These are phyloP conservation scores for Alternaria triticina DNA, from an alignment of 2,329 filamentous ascomycete species.

Conservation along the genomic window DNA sequence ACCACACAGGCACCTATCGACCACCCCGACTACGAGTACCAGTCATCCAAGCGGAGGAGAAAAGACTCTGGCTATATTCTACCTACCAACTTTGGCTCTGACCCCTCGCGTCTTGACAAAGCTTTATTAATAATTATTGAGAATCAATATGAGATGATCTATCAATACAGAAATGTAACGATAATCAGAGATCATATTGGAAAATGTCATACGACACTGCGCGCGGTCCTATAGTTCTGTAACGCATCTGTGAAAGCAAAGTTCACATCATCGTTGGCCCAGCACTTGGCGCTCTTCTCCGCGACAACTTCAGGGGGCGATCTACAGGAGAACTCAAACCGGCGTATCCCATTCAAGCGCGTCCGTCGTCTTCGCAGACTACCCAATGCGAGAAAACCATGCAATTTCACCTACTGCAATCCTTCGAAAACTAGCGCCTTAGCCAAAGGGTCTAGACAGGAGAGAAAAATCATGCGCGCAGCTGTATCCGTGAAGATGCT, in stretches of 20 bases:
- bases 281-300: slow-evolving; percentile 6
- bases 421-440: not conserved
- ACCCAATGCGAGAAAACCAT: not conserved
- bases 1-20: no score
- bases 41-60: no score
- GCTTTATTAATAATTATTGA: not conserved
- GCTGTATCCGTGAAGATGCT: not conserved
- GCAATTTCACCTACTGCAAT: not conserved
- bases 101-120: not conserved
- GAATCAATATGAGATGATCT: not conserved
- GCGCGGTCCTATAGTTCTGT: slow-evolving; percentile 4
- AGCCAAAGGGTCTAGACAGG: not conserved
- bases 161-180: not conserved
- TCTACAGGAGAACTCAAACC: slow-evolving; percentile 12
- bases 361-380: not conserved
- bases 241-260: slow-evolving; percentile 1
- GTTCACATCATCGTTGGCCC: slow-evolving; percentile 2
- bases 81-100: no score
- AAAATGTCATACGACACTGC: not conserved
- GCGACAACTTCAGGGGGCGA: slow-evolving; percentile 13
- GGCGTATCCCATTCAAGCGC: slow-evolving; percentile 2
- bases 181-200: not conserved
- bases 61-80: no score
- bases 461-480: not conserved
- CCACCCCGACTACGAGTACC: no score